Evolutionary conservation across 352 stramenopile species (phyloP).

Genomic region (Pythium aristosporum): DNA sequence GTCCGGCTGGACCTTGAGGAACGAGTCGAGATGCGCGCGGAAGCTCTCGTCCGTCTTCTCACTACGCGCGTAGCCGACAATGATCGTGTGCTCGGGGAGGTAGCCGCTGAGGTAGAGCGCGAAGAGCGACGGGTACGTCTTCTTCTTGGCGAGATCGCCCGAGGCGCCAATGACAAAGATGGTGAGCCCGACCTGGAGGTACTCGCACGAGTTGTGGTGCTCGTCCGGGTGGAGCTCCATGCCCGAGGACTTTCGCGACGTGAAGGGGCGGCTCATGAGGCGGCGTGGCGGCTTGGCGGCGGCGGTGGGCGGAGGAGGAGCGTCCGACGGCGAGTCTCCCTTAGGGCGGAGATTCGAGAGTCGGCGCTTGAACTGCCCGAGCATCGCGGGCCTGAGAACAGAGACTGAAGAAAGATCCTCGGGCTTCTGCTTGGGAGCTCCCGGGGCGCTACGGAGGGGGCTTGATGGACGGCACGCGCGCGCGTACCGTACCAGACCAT

Average conservation of each 20-base stretch:
- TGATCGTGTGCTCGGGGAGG: constrained; percentile 78
- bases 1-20: constrained; percentile 60
- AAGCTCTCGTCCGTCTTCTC: constrained; percentile 85
- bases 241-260: constrained; percentile 4
- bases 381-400: neutral
- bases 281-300: constrained; percentile 8
- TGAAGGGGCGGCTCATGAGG: constrained; percentile 8
- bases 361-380: constrained; percentile 21
- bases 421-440: constrained; percentile 12
- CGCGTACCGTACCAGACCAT: constrained; percentile 8
- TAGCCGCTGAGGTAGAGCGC: constrained; percentile 78
- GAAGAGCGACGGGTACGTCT: constrained; percentile 92
- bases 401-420: constrained; percentile 12
- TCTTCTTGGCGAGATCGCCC: constrained; percentile 89
- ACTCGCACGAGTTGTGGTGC: constrained; percentile 65
- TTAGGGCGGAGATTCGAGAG: constrained; percentile 24
- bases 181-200: constrained; percentile 64
- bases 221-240: constrained; percentile 41
- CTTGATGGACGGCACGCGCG: neutral
- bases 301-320: neutral
- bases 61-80: constrained; percentile 85
- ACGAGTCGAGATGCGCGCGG: constrained; percentile 67
- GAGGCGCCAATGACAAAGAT: constrained; percentile 88
- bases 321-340: constrained; percentile 2
- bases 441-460: no score